Evolutionary conservation across 352 stramenopile genomes (phyloP).

Genomic region (Globisporangium sylvaticum): DNA sequence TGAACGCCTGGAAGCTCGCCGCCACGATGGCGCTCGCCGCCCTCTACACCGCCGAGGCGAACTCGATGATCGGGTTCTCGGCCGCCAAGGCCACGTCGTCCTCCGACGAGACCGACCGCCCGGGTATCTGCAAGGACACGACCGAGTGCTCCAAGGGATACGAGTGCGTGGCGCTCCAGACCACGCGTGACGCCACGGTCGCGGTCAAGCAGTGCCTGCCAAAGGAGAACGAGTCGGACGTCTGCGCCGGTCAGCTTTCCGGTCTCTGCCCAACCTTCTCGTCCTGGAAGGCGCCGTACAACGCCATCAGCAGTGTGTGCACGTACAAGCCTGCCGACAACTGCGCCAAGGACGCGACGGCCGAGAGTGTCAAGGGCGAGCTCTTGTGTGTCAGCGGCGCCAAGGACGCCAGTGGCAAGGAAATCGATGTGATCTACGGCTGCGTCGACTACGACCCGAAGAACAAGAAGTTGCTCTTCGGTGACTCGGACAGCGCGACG

Average conservation of each 20-base stretch:
- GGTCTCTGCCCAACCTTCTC: slow-evolving; percentile 69
- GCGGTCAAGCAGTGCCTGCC: slow-evolving; percentile 72
- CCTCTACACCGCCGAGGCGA: slow-evolving; percentile 22
- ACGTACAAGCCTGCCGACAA: slow-evolving; percentile 72
- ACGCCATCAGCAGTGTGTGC: slow-evolving; percentile 73
- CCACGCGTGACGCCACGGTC: slow-evolving; percentile 48
- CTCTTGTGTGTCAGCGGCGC: slow-evolving; percentile 52
- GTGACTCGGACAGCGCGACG: slow-evolving; percentile 38
- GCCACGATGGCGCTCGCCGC: slow-evolving; percentile 30
- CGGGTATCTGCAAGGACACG: slow-evolving; percentile 56
- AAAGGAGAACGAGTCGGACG: slow-evolving; percentile 49
- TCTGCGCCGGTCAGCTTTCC: slow-evolving; percentile 59
- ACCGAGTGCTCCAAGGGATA: slow-evolving; percentile 52
- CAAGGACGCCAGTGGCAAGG: slow-evolving; percentile 32
- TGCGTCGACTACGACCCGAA: slow-evolving; percentile 66
- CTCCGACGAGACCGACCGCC: slow-evolving; percentile 22
- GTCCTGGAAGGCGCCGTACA: slow-evolving; percentile 62
- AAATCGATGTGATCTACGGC: slow-evolving; percentile 62
- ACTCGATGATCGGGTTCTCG: slow-evolving; percentile 11
- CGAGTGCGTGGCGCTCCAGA: slow-evolving; percentile 70
- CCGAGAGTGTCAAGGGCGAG: slow-evolving; percentile 43
- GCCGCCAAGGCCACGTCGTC: slow-evolving; percentile 8
- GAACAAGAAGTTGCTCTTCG: slow-evolving; percentile 48
- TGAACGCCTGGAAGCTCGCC: slow-evolving; percentile 40
- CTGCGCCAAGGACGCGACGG: slow-evolving; percentile 35